Evolutionary conservation across 306 rosid species (phyloP).

Genomic region (Sindora glabra): DNA sequence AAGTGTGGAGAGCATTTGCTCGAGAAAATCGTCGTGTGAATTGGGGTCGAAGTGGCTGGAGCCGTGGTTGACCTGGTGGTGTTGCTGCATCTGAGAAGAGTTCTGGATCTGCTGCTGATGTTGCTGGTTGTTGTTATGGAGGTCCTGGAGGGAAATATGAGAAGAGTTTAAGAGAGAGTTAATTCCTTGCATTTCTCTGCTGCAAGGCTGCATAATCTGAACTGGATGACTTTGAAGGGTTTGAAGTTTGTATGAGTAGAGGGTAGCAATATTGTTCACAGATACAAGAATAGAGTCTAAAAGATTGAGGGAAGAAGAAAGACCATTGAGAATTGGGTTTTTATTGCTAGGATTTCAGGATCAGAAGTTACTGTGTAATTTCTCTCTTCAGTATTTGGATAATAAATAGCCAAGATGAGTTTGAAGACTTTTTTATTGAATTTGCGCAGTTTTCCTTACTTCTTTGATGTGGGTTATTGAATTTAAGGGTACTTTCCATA

Average conservation of each 20-base stretch:
- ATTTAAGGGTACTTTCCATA: too few species aligned
- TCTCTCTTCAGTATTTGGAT: not conserved
- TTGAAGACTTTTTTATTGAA: too few species aligned
- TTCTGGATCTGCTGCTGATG: conserved; percentile 25
- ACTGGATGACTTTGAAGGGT: too few species aligned
- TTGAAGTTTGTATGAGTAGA: too few species aligned
- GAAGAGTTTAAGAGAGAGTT: conserved; percentile 54
- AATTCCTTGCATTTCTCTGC: conserved; percentile 61
- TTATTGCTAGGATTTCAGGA: not conserved
- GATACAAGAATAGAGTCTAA: too few species aligned
- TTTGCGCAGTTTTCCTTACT: too few species aligned
- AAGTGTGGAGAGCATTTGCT: conserved; percentile 76
- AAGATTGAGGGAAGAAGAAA: not conserved
- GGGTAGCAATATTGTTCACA: too few species aligned
- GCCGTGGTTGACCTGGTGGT: conserved; percentile 8
- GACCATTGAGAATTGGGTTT: not conserved
- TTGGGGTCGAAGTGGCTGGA: conserved; percentile 37
- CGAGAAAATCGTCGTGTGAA: conserved; percentile 85
- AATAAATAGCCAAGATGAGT: conserved; percentile 26
- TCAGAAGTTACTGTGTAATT: not conserved
- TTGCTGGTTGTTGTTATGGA: conserved; percentile 19
- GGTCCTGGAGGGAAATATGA: conserved; percentile 55
- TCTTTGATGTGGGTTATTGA: too few species aligned
- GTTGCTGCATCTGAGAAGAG: conserved; percentile 32
- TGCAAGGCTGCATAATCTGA: conserved; percentile 56